phyloP scores from a whole-genome alignment of 805 yeast species.

The Barnettozyma vustinii region DNA sequence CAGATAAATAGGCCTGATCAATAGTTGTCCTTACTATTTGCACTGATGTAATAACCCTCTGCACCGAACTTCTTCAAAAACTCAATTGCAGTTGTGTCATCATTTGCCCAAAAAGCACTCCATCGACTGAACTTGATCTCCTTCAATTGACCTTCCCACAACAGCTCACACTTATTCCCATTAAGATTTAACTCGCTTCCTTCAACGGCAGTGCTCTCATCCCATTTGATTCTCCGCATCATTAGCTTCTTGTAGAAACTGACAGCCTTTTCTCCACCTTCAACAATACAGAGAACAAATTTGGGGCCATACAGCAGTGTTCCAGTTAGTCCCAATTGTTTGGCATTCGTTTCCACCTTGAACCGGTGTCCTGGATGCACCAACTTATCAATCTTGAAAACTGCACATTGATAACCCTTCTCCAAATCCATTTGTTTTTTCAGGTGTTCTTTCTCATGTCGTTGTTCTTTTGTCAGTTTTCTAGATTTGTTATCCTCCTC shows the following conservation, averaged over 20 bases:
- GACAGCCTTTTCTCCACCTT: constrained; percentile 64
- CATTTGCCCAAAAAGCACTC: constrained; percentile 55
- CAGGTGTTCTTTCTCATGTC: constrained; percentile 40
- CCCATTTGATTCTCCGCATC: constrained; percentile 65
- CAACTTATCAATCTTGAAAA: constrained; percentile 50
- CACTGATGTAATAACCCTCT: constrained; percentile 55
- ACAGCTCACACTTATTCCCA: constrained; percentile 39
- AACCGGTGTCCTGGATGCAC: constrained; percentile 62
- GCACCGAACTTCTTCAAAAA: constrained; percentile 46
- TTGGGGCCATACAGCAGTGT: constrained; percentile 35
- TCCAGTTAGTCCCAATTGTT: constrained; percentile 65
- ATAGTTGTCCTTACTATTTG: constrained; percentile 3
- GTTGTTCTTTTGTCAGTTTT: constrained; percentile 53
- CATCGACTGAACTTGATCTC: constrained; percentile 57
- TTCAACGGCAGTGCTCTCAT: constrained; percentile 34
- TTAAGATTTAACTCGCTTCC: constrained; percentile 32
- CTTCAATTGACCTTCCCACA: constrained; percentile 70
- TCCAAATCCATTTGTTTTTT: constrained; percentile 45
- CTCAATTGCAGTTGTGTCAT: constrained; percentile 41
- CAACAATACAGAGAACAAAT: constrained; percentile 60
- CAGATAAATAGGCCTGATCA: too few relatives aligned
- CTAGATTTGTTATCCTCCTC: constrained; percentile 55
- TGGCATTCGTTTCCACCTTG: constrained; percentile 77
- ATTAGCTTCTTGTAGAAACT: constrained; percentile 60
- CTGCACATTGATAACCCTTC: constrained; percentile 51